Conservation (phyloP, 441 rosid genomes). For the Croton setiger region DNA sequence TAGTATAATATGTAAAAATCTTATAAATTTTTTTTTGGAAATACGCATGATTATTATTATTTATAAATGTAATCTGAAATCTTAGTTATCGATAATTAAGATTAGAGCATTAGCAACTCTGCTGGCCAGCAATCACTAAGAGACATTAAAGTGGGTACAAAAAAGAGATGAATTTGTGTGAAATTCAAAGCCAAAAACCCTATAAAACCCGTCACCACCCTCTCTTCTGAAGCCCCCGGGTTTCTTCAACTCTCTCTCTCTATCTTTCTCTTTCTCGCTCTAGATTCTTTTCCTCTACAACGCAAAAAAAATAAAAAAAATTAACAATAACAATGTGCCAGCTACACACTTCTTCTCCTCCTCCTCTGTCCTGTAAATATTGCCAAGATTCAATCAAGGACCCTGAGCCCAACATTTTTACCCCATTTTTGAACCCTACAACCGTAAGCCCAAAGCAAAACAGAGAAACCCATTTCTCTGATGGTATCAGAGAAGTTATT, state of each 20-base stretch:
- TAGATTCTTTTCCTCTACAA: no score
- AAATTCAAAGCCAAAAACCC: slow-evolving; percentile 14
- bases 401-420: slow-evolving; percentile 17
- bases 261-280: slow-evolving; percentile 5
- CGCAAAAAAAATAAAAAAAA: not conserved
- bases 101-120: no score
- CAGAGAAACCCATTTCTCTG: slow-evolving; percentile 24
- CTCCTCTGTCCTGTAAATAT: slow-evolving; percentile 23
- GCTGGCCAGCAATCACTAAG: slow-evolving; percentile 18
- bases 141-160: slow-evolving; percentile 15
- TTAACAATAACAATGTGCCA: slow-evolving; percentile 37
- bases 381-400: slow-evolving; percentile 18
- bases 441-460: not conserved
- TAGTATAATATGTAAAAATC: not conserved
- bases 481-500: slow-evolving; percentile 42
- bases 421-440: no score
- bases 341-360: slow-evolving; percentile 17
- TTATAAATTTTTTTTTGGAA: not conserved
- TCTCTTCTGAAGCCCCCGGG: not conserved
- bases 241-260: slow-evolving; percentile 2
- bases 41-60: no score
- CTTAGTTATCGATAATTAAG: slow-evolving; percentile 16
- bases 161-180: not conserved
- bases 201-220: slow-evolving; percentile 28
- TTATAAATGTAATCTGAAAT: slow-evolving; percentile 16